Evolutionary conservation across 805 yeast genomes (phyloP), one percentile per base, ranked within the genome.

Genomic region (Hanseniaspora lindneri): DNA sequence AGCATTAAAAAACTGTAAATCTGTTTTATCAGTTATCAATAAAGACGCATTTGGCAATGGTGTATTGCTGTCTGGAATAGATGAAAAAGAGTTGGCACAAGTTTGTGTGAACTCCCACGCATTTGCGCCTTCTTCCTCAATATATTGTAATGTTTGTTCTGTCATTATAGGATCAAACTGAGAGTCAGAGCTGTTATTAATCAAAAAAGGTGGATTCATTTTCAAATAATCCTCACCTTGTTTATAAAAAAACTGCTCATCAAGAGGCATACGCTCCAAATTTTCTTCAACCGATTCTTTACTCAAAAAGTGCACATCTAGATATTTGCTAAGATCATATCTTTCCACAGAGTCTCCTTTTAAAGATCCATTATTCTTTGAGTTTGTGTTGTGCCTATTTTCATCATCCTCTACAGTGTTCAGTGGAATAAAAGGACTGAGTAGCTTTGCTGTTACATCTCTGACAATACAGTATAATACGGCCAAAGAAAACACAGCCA

Each of bases 31-130:
- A 34, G 76, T 72, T 5, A 89, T 82, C 33, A 75, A 54, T 47
- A 76, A 71, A 54, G 72, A 76, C 57, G 70, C 77, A 64, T 70
- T 73, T 53, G 74, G 75, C 28, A 76, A 62, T 63, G 74, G 72
- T 9, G 70, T 62, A 57, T 67, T 67, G 7, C 20, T 28, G 14
- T 17, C 27, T 10, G 20, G 5, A 17, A 17, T 42, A 56, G 44
- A 67, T 68, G 27, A 61, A 67, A 51, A 67, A 69, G 17, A 29
- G 29, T 35, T 58, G 74, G 34, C 35, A 21, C 43, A 46, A 19
- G 43, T 39, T 20, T 80, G 77, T 46, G 69, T 71, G 59, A 92
- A 89, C 56, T 88, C 94, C 84, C 94, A 88, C 1, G 96, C 97
- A 14, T 72, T 65, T 1, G 88, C 80, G 2, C 95, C 95, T 60